Evolutionary conservation across 2,329 filamentous ascomycete genomes (phyloP).

Genomic region (Diplodia sapinea): DNA sequence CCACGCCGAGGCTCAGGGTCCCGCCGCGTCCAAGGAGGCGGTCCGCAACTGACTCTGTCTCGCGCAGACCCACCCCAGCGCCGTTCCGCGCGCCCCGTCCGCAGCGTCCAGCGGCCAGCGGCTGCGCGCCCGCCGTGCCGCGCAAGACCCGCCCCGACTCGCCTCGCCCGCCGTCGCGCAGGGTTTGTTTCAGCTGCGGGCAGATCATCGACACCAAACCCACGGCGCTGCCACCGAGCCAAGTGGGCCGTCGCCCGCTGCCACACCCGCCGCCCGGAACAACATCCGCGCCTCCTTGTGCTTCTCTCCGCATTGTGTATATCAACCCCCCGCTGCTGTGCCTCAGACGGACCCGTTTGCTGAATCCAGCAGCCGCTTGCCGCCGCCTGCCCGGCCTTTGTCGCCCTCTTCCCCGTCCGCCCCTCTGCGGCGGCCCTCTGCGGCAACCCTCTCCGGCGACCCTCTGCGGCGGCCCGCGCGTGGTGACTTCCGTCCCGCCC

Average conservation of each 20-base stretch:
- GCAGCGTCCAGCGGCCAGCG: background rate
- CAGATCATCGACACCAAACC: constrained; percentile 25
- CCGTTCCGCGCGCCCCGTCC: background rate
- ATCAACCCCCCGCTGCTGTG: constrained; percentile 7
- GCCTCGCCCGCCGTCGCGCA: too few species aligned
- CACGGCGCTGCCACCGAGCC: constrained; percentile 23
- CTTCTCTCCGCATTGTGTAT: constrained; percentile 4
- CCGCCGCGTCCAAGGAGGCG: constrained; percentile 9
- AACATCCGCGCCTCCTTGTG: constrained; percentile 1
- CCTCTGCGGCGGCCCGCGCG: background rate
- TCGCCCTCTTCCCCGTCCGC: background rate
- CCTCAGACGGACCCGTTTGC: background rate
- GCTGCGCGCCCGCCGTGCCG: background rate
- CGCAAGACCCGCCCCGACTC: background rate
- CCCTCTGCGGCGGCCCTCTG: too few species aligned
- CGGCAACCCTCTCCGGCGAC: too few species aligned
- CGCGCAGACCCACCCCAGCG: too few species aligned
- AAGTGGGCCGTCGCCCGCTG: constrained; percentile 2
- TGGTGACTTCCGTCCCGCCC: background rate
- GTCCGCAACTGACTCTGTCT: background rate
- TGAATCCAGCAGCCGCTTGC: background rate
- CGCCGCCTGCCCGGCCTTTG: background rate
- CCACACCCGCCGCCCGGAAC: constrained; percentile 2
- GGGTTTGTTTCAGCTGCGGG: constrained; percentile 16
- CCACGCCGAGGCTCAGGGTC: background rate